phyloP scores from a whole-genome alignment of 768 basidiomycete species.

The Suillus paluster region DNA sequence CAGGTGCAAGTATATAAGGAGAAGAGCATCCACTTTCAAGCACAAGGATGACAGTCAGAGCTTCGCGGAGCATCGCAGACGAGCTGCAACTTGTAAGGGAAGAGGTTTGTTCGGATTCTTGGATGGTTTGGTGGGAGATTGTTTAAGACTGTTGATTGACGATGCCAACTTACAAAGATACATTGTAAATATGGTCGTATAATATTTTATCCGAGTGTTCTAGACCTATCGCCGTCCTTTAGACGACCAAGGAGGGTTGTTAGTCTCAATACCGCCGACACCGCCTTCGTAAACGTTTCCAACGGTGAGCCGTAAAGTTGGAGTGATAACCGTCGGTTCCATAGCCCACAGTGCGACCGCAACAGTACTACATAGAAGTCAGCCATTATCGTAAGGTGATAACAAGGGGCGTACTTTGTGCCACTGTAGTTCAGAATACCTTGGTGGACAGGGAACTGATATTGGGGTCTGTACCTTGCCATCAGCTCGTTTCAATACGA shows the following conservation, averaged over 20 bases:
- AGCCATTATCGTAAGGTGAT: neutral
- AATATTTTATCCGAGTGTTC: neutral
- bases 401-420: slow-evolving; percentile 51
- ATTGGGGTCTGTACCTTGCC: slow-evolving; percentile 60
- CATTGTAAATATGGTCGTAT: neutral
- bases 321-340: slow-evolving; percentile 51
- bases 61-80: too few relatives aligned
- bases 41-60: too few relatives aligned
- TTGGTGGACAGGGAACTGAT: slow-evolving; percentile 82
- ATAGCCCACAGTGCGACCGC: slow-evolving; percentile 75
- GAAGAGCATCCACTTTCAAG: too few relatives aligned
- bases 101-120: neutral
- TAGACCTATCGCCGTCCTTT: neutral
- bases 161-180: neutral
- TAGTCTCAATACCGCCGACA: slow-evolving; percentile 54
- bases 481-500: slow-evolving; percentile 5
- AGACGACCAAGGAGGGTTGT: slow-evolving; percentile 64
- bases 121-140: neutral
- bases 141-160: neutral
- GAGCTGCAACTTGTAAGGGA: too few relatives aligned
- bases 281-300: slow-evolving; percentile 69
- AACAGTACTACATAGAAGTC: slow-evolving; percentile 44
- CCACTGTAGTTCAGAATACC: slow-evolving; percentile 79
- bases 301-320: slow-evolving; percentile 55
- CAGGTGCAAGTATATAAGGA: too few relatives aligned